These are phyloP conservation scores for Didymella glomerata DNA, from an alignment of 2,329 filamentous ascomycete genomes.

Conservation along the genomic window DNA sequence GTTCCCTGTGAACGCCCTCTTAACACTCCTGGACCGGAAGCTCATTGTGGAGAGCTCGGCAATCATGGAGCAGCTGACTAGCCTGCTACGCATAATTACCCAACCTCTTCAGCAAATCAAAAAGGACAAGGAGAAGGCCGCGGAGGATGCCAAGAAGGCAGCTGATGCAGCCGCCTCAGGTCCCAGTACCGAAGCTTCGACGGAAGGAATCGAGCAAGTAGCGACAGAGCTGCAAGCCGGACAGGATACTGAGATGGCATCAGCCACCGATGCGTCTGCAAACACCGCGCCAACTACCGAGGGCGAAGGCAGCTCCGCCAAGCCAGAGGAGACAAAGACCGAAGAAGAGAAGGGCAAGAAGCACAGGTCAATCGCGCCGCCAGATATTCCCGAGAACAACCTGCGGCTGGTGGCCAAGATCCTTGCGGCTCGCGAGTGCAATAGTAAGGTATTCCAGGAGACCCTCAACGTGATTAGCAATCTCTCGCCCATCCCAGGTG, in stretches of 20 bases:
- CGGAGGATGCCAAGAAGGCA: slow-evolving; percentile 57
- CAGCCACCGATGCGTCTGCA: slow-evolving; percentile 47
- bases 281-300: slow-evolving; percentile 15
- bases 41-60: slow-evolving; percentile 96
- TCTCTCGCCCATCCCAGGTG: slow-evolving; percentile 88
- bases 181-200: slow-evolving; percentile 32
- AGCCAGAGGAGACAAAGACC: slow-evolving; percentile 48
- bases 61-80: slow-evolving; percentile 93
- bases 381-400: slow-evolving; percentile 86
- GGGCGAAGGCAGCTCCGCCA: slow-evolving; percentile 34
- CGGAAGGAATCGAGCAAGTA: slow-evolving; percentile 25
- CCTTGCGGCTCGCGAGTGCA: slow-evolving; percentile 93
- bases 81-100: slow-evolving; percentile 86
- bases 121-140: slow-evolving; percentile 75
- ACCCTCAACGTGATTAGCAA: slow-evolving; percentile 99
- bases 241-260: slow-evolving; percentile 50
- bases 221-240: slow-evolving; percentile 14
- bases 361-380: slow-evolving; percentile 74
- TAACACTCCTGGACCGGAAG: slow-evolving; percentile 88
- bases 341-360: slow-evolving; percentile 58
- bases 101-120: slow-evolving; percentile 84
- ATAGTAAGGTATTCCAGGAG: slow-evolving; percentile 96
- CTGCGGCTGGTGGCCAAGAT: slow-evolving; percentile 95
- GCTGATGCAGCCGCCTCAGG: slow-evolving; percentile 16
- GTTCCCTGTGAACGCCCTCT: slow-evolving; percentile 89